phyloP scores from a whole-genome alignment of 768 basidiomycete species.

The Coprinopsis marcescibilis region DNA sequence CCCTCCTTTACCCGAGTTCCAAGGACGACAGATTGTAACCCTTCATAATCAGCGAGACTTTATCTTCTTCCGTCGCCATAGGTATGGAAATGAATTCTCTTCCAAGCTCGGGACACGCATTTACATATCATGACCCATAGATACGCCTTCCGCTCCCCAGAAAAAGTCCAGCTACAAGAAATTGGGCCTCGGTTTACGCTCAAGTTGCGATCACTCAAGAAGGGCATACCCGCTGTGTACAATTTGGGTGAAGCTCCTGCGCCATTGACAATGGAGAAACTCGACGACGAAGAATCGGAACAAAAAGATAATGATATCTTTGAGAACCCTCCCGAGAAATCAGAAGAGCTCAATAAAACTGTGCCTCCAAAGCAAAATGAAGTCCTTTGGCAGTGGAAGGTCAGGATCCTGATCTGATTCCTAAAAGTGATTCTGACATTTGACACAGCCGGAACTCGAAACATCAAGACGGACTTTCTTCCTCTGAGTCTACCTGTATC shows the following conservation, averaged over 20 bases:
- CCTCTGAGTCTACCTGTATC: slow-evolving; percentile 35
- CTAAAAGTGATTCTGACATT: slow-evolving; percentile 5
- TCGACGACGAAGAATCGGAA: slow-evolving; percentile 28
- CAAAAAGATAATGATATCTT: slow-evolving; percentile 26
- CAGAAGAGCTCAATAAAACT: too few species aligned
- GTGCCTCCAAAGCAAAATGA: slow-evolving; percentile 68
- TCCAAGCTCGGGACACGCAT: slow-evolving; percentile 8
- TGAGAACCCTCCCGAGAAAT: too few species aligned
- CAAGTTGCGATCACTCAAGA: slow-evolving; percentile 85
- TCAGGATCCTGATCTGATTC: slow-evolving; percentile 25
- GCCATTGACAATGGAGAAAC: slow-evolving; percentile 42
- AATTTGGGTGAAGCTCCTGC: slow-evolving; percentile 59
- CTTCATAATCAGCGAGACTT: slow-evolving; percentile 98
- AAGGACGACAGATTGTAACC: slow-evolving; percentile 95
- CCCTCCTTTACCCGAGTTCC: slow-evolving; percentile 91
- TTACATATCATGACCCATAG: slow-evolving; percentile 31
- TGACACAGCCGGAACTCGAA: slow-evolving; percentile 81
- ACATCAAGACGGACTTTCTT: slow-evolving; percentile 89
- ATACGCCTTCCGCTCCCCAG: slow-evolving; percentile 87
- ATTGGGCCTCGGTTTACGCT: slow-evolving; percentile 97
- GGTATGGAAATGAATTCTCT: slow-evolving; percentile 44
- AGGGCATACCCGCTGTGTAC: slow-evolving; percentile 79
- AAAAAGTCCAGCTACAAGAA: slow-evolving; percentile 91
- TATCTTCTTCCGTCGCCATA: slow-evolving; percentile 92
- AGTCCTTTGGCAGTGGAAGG: slow-evolving; percentile 90